Evolutionary conservation across 2,329 filamentous ascomycete species (phyloP).

Genomic region (Fusarium penzigii): DNA sequence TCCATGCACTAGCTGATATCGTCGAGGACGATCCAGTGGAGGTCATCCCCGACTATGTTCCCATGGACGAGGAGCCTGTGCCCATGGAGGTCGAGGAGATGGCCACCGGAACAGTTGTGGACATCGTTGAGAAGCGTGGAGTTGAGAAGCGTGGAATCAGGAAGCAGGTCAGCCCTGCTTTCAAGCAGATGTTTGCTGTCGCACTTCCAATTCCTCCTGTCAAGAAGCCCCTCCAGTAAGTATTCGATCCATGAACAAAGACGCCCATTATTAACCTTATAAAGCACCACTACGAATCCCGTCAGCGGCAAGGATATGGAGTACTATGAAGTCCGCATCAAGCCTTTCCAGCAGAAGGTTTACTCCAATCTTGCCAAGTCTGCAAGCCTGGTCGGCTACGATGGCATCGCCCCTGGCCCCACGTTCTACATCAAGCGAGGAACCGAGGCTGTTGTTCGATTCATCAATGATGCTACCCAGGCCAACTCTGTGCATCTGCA

Average conservation of each 20-base stretch:
- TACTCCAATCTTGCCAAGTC: constrained; percentile 36
- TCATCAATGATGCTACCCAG: constrained; percentile 49
- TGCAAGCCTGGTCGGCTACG: constrained; percentile 46
- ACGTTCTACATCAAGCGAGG: constrained; percentile 51
- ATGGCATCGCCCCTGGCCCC: constrained; percentile 56
- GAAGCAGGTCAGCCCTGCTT: no score
- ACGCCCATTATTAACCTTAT: constrained; percentile 27
- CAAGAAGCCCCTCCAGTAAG: constrained; percentile 43
- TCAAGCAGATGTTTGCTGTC: no score
- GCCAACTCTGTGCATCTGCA: constrained; percentile 55
- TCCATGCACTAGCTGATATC: no score
- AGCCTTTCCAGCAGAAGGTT: constrained; percentile 35
- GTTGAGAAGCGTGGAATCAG: no score
- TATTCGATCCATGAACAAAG: constrained; percentile 1
- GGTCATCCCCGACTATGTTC: no score
- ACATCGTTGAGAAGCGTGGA: no score
- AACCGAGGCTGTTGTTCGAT: constrained; percentile 53
- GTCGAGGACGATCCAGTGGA: no score
- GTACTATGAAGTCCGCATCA: constrained; percentile 40
- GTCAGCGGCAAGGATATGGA: constrained; percentile 36
- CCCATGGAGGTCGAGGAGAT: no score
- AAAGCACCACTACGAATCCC: constrained; percentile 29
- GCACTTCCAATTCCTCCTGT: constrained; percentile 47
- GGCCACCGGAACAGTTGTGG: no score
- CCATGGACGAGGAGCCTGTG: no score